Conservation (phyloP, 2,329 filamentous ascomycete genomes). For the Phialophora macrospora region DNA sequence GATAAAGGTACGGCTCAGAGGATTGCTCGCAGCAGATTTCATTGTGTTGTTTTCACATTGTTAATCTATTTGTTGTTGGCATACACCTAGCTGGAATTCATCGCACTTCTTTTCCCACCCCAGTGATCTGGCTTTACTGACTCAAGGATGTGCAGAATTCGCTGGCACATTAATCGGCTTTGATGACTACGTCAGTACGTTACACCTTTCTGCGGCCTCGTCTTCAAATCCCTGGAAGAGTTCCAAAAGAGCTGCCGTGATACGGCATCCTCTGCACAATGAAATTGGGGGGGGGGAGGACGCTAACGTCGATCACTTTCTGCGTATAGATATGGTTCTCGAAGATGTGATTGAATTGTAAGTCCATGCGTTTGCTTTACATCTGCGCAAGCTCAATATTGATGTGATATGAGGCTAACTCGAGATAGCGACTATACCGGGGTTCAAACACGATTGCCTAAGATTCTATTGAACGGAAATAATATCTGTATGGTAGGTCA, state of each 20-base stretch:
- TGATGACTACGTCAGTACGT: conserved; percentile 94
- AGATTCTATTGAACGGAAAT: conserved; percentile 96
- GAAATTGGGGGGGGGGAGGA: not conserved
- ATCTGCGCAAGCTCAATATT: not conserved
- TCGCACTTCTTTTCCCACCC: not conserved
- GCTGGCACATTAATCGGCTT: conserved; percentile 92
- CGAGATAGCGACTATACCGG: conserved; percentile 73
- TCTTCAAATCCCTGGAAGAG: not conserved
- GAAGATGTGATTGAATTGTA: conserved; percentile 98
- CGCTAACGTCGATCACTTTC: not conserved
- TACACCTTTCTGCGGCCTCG: not conserved
- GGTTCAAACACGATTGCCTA: conserved; percentile 83
- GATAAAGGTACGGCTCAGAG: conserved; percentile 76
- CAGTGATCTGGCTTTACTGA: conserved; percentile 4
- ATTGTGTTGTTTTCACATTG: not conserved
- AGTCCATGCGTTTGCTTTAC: conserved; percentile 41
- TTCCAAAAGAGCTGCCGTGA: not conserved
- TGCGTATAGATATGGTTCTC: conserved; percentile 83
- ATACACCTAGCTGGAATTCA: not conserved
- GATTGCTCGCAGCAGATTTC: too few species aligned
- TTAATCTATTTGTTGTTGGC: not conserved
- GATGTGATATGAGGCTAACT: not conserved
- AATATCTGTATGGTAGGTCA: conserved; percentile 96
- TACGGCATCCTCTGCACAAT: not conserved
- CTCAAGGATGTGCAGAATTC: conserved; percentile 69